A percentile compares a stretch with the other conserved stretches of the same genome.
These are phyloP conservation scores for Mycosarcoma maydis DNA, from an alignment of 1,284 basidiomycete genomes.

Conservation along the genomic window DNA sequence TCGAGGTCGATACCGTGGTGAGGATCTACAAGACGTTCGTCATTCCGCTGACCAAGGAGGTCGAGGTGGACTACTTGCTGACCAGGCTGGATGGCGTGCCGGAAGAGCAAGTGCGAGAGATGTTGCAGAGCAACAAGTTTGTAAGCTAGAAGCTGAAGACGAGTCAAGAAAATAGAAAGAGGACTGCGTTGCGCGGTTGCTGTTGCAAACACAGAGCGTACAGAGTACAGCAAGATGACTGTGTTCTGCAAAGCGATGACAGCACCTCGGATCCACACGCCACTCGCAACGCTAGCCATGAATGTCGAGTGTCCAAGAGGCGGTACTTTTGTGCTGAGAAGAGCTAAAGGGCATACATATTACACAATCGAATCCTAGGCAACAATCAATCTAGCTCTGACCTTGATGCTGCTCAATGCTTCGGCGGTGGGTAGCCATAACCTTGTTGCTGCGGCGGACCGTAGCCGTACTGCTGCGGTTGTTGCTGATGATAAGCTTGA, in stretches of 20 bases:
- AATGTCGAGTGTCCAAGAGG: too few relatives aligned
- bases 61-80: slow-evolving; percentile 75
- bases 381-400: too few relatives aligned
- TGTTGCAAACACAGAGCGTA: too few relatives aligned
- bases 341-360: too few relatives aligned
- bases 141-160: slow-evolving; percentile 28
- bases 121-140: slow-evolving; percentile 29
- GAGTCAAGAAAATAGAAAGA: too few relatives aligned
- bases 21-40: slow-evolving; percentile 92
- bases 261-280: too few relatives aligned
- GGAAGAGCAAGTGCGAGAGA: slow-evolving; percentile 15
- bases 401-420: slow-evolving; percentile 11
- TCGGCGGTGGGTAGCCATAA: slow-evolving; percentile 54
- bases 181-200: too few relatives aligned
- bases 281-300: too few relatives aligned
- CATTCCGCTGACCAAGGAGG: slow-evolving; percentile 96
- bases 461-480: slow-evolving; percentile 51
- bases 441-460: slow-evolving; percentile 32
- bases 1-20: slow-evolving; percentile 91
- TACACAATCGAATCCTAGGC: too few relatives aligned
- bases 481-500: slow-evolving; percentile 47
- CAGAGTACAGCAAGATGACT: too few relatives aligned
- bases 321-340: too few relatives aligned
- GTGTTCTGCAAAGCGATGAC: too few relatives aligned
- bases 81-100: slow-evolving; percentile 34